Evolutionary conservation across 345 rosid species (phyloP).

Genomic region (Lepidium aucheri): DNA sequence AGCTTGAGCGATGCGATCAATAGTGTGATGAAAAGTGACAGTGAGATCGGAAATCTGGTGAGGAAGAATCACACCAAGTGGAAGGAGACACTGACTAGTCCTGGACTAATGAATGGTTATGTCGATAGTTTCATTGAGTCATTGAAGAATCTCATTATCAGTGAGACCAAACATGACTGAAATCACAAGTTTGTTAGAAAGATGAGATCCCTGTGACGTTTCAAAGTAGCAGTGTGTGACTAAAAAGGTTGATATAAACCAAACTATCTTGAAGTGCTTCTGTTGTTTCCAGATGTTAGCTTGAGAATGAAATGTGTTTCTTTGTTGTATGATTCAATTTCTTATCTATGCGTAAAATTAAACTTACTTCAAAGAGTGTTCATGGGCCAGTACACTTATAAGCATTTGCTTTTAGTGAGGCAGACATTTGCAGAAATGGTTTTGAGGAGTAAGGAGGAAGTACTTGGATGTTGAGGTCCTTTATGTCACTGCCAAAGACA

Average conservation of each 20-base stretch:
- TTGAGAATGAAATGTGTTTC: background rate
- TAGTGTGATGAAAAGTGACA: slow-evolving; percentile 14
- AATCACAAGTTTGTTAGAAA: background rate
- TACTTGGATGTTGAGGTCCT: too few relatives aligned
- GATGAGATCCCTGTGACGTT: background rate
- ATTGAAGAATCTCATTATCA: background rate
- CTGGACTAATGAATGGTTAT: background rate
- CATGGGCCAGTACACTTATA: too few relatives aligned
- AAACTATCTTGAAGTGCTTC: background rate
- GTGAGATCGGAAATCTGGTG: background rate
- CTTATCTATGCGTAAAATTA: too few relatives aligned
- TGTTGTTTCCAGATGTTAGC: background rate
- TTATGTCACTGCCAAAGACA: too few relatives aligned
- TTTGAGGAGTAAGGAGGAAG: too few relatives aligned
- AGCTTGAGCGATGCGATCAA: slow-evolving; percentile 20
- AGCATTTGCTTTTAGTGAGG: too few relatives aligned
- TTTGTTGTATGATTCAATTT: background rate
- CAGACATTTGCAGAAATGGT: too few relatives aligned
- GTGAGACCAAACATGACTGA: background rate
- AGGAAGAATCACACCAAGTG: slow-evolving; percentile 19
- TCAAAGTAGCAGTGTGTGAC: background rate
- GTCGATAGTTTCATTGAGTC: background rate
- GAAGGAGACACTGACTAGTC: slow-evolving; percentile 5
- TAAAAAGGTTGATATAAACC: background rate
- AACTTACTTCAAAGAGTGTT: too few relatives aligned